phyloP scores from a whole-genome alignment of 441 rosid genomes.

The Breynia disticha region DNA sequence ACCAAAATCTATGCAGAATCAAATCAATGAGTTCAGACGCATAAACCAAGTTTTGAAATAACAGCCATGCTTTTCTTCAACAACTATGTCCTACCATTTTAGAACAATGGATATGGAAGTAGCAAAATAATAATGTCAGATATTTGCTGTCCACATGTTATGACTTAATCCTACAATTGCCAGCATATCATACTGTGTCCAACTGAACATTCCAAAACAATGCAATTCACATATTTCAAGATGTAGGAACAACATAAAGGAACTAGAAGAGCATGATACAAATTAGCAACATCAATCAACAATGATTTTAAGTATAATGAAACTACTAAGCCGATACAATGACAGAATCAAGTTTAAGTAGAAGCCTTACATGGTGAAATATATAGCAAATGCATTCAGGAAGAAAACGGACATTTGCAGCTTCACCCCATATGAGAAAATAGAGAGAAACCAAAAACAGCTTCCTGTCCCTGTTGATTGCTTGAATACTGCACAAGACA shows the following conservation, averaged over 20 bases:
- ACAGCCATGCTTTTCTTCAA: neutral
- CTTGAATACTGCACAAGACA: conserved; percentile 57
- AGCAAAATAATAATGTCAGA: neutral
- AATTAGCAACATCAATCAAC: too few species aligned
- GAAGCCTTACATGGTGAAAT: conserved; percentile 81
- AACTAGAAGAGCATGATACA: too few species aligned
- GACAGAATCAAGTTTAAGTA: neutral
- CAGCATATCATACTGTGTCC: too few species aligned
- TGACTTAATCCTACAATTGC: too few species aligned
- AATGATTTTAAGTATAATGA: neutral
- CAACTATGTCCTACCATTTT: neutral
- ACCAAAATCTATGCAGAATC: neutral
- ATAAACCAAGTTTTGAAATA: neutral
- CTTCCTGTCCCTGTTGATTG: conserved; percentile 86
- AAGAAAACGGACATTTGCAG: conserved; percentile 98
- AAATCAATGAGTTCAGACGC: neutral
- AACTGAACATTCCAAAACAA: too few species aligned
- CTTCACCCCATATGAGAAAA: conserved; percentile 99
- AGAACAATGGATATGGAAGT: neutral
- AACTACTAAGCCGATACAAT: neutral
- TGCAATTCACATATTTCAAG: too few species aligned
- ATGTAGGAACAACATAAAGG: too few species aligned
- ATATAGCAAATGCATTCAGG: conserved; percentile 98
- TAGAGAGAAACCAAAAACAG: conserved; percentile 88
- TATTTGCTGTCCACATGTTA: too few species aligned